Evolutionary conservation across 495 filamentous ascomycete genomes (phyloP).

Genomic region (Penicillium antarcticum): DNA sequence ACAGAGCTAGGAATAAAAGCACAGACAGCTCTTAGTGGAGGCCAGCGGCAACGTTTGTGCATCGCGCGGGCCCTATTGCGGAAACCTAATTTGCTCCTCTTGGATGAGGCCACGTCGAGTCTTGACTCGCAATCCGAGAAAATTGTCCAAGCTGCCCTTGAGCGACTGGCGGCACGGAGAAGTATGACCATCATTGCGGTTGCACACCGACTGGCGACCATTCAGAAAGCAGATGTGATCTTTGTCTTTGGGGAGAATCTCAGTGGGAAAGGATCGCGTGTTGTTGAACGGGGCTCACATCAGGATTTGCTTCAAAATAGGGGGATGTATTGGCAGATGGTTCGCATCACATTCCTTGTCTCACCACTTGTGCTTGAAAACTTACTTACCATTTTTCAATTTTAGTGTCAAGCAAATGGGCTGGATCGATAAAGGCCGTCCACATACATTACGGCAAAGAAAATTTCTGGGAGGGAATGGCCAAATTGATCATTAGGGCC

Average conservation of each 20-base stretch:
- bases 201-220: conserved; percentile 69
- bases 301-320: background rate
- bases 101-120: conserved; percentile 58
- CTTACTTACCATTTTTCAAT: too few species aligned
- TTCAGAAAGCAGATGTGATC: conserved; percentile 70
- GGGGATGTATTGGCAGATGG: conserved; percentile 1
- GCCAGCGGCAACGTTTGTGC: conserved; percentile 48
- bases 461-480: too few species aligned
- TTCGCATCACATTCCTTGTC: background rate
- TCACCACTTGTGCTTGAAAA: too few species aligned
- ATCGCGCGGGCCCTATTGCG: conserved; percentile 48
- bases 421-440: too few species aligned
- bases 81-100: conserved; percentile 41
- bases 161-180: conserved; percentile 41
- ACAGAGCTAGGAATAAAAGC: conserved; percentile 60
- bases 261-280: conserved; percentile 39
- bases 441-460: too few species aligned
- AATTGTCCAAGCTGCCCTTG: conserved; percentile 32
- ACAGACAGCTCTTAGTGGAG: conserved; percentile 52
- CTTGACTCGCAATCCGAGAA: conserved; percentile 51
- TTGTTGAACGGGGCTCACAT: conserved; percentile 65
- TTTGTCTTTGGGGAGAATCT: conserved; percentile 52
- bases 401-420: too few species aligned
- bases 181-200: conserved; percentile 72
- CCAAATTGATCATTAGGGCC: too few species aligned